Evolutionary conservation across 1,139 yeast genomes (phyloP), one percentile per base, ranked within the genome.

Genomic region (Arxiozyma telluris): DNA sequence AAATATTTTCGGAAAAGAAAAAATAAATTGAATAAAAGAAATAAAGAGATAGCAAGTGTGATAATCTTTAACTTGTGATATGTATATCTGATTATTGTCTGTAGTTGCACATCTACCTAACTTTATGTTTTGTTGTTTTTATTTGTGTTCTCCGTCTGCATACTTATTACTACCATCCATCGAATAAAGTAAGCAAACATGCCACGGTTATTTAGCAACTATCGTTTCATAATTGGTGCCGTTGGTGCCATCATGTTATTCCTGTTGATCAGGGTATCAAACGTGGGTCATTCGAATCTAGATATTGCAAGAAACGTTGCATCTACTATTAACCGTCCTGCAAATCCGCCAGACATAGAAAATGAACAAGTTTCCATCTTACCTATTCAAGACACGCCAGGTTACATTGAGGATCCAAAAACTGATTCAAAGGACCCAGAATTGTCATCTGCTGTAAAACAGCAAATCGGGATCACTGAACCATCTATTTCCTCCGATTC

Each of bases 221-320:
- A 68, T 53, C 64, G 71, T 50, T 62, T 67, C 51, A 52, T 67
- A 17, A 64, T 68, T 50, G 66, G 64, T 54, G 70, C 71, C 1
- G 59, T 66, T 44, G 64, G 69, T 22, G 65, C 63, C 23, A 50
- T 68, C 25, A 67, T 68, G 71, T 55, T 69, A 52, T 58, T 69
- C 44, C 55, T 67, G 50, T 55, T 69, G 47, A 58, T 69, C 42
- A 65, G 60, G 53, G 60, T 69, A 17, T 68, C 71, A 3, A 54
- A 57, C 8, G 53, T 53, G 23, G 46, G 42, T 15, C 49, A 48
- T 15, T 45, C 60, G 3, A 55, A 58, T 21, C 46, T 54, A 25
- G 62, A 59, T 42, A 54, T 60, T 43, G 60, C 58, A 7, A 59
- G 62, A 44, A 54, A 57, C n/a, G 58, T 59, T 15, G 50, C 65